Conservation (phyloP, 176 grass and related monocot genomes). For the Thalia dealbata region DNA sequence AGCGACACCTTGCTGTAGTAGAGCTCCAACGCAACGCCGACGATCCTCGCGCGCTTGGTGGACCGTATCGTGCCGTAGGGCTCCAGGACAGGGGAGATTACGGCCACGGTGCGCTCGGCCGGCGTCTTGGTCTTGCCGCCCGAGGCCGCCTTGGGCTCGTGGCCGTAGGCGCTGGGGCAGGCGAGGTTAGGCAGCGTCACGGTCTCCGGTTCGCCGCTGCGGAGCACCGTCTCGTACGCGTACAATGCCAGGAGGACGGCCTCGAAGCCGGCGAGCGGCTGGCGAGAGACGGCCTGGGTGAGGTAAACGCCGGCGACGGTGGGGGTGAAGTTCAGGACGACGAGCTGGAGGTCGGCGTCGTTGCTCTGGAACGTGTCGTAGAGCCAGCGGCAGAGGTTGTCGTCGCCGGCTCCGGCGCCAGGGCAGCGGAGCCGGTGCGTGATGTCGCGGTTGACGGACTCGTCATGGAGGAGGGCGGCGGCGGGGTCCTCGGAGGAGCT, state of each 20-base stretch:
- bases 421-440: conserved; percentile 24
- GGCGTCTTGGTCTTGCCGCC: conserved; percentile 20
- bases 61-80: conserved; percentile 54
- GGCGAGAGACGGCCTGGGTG: conserved; percentile 35
- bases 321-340: conserved; percentile 51
- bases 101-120: conserved; percentile 26
- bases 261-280: conserved; percentile 68
- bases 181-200: conserved; percentile 42
- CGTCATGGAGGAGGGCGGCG: conserved; percentile 44
- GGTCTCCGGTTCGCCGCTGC: conserved; percentile 31
- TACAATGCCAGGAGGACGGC: conserved; percentile 72
- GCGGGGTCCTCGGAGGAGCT: conserved; percentile 31
- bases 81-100: conserved; percentile 50
- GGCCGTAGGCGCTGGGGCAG: conserved; percentile 46
- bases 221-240: conserved; percentile 38
- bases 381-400: conserved; percentile 70
- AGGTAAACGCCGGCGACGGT: conserved; percentile 58
- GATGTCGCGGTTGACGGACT: conserved; percentile 24
- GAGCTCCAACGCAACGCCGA: conserved; percentile 59
- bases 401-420: conserved; percentile 38
- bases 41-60: conserved; percentile 47
- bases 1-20: conserved; percentile 53
- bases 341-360: conserved; percentile 50
- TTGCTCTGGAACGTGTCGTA: conserved; percentile 66
- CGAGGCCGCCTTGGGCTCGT: conserved; percentile 35